Evolutionary conservation across 345 rosid genomes (phyloP).

Genomic region (Arabidopsis arenosa): DNA sequence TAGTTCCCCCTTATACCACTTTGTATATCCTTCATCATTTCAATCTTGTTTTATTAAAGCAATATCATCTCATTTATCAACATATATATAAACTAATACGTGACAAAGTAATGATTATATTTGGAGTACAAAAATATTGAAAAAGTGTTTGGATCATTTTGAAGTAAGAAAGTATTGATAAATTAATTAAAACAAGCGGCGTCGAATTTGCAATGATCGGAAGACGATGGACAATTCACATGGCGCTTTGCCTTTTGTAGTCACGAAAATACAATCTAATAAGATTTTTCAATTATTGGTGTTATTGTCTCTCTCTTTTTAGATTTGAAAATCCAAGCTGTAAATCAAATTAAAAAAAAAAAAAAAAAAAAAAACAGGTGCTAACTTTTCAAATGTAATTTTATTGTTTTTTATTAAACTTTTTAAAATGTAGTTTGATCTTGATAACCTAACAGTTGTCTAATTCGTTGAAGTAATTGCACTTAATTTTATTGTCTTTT

Average conservation of each 20-base stretch:
- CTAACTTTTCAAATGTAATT: not conserved
- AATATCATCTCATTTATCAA: slow-evolving; percentile 10
- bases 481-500: not conserved
- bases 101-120: slow-evolving; percentile 4
- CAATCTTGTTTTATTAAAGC: slow-evolving; percentile 34
- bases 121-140: slow-evolving; percentile 22
- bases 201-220: slow-evolving; percentile 39
- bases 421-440: not conserved
- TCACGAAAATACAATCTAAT: slow-evolving; percentile 35
- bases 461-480: not conserved
- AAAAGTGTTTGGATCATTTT: not conserved
- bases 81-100: slow-evolving; percentile 1
- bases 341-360: no score
- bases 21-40: slow-evolving; percentile 39
- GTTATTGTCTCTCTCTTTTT: not conserved
- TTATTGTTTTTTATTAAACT: no score
- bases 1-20: slow-evolving; percentile 22
- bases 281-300: slow-evolving; percentile 29
- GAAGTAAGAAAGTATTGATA: not conserved
- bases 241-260: slow-evolving; percentile 34
- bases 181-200: slow-evolving; percentile 34
- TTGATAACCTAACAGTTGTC: slow-evolving; percentile 14
- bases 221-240: slow-evolving; percentile 32
- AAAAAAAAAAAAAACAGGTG: not conserved
- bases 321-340: slow-evolving; percentile 13